Base-by-base conservation (phyloP, 2,329 filamentous ascomycete genomes). In the Cercospora beticola region DNA sequence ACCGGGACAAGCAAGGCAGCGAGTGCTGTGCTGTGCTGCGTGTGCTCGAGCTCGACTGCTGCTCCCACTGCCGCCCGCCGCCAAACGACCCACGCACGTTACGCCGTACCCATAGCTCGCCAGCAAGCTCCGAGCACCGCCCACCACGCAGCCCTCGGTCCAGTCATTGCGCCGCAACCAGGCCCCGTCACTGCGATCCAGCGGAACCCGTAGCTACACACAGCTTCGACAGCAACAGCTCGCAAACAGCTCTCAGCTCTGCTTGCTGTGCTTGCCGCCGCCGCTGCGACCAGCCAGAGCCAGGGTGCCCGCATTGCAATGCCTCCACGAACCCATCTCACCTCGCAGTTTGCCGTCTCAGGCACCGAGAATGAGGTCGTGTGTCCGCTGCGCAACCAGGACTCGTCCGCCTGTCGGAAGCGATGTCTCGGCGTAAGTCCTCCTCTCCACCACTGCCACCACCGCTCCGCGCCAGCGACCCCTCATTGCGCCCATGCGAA, bases 351-450 rank as follows among this genome's bases (percentile, higher is more conserved):
- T 82, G 94, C 93, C 74, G 92, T 97, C 77, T 92, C 92, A 77
- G 93, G 97, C 85, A 88, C 91, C 81, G 94, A 92, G 82, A 96
- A 96, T 81, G 94, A 98, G 83, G 95, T 99, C 79, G 92, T 97
- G 78, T 99, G 95, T 83, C 95, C 95, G 74, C 85, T 99, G 81
- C 90, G 89, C 79, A 97, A 97, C 80, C 94, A 97, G 79, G 95
- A 99, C 88, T 92, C 93, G 80, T 97, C 94, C 75, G 93, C 90
- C 83, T 99, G 95, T 85, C 90, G 94, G 81, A 99, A 99, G 86
- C 89, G 94, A 85, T 99, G 95, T 84, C 90, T 97, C 79, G 95
- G 95, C 82, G 95, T 98, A 87, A 93, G 94, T 95, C 75, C 71
- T 59, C 56, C 40, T 49, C 60, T 52, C 46, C 60, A 28, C 58